These are phyloP conservation scores for Geoglossum glabrum DNA, from an alignment of 495 filamentous ascomycete species.

Conservation along the genomic window DNA sequence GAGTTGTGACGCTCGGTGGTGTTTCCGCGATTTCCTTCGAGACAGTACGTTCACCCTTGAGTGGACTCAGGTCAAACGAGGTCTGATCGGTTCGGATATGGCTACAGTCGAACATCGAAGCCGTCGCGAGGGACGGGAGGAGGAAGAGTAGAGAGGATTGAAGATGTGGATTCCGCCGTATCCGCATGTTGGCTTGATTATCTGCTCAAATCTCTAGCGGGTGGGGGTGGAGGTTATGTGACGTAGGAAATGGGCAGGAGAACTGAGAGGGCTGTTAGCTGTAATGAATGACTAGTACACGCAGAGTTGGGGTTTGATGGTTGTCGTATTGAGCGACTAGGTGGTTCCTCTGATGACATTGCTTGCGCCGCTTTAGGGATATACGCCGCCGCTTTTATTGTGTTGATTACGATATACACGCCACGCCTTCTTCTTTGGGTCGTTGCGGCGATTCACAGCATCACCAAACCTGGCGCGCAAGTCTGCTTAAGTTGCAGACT, in stretches of 20 bases:
- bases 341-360: background rate
- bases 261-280: background rate
- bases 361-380: background rate
- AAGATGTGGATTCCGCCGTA: background rate
- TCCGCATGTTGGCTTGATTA: background rate
- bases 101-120: constrained; percentile 38
- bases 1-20: constrained; percentile 35
- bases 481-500: too few species aligned
- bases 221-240: background rate
- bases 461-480: too few species aligned
- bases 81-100: constrained; percentile 34
- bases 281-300: background rate
- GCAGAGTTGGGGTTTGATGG: background rate
- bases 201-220: background rate
- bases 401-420: background rate
- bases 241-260: background rate
- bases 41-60: constrained; percentile 62
- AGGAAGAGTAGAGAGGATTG: background rate
- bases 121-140: background rate
- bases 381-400: background rate
- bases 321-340: background rate
- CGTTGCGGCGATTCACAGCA: too few species aligned
- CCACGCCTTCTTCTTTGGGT: background rate
- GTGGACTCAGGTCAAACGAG: constrained; percentile 41
- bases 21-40: constrained; percentile 17